Base-by-base conservation (phyloP, 2,329 filamentous ascomycete genomes). In the Curvularia sp. region DNA sequence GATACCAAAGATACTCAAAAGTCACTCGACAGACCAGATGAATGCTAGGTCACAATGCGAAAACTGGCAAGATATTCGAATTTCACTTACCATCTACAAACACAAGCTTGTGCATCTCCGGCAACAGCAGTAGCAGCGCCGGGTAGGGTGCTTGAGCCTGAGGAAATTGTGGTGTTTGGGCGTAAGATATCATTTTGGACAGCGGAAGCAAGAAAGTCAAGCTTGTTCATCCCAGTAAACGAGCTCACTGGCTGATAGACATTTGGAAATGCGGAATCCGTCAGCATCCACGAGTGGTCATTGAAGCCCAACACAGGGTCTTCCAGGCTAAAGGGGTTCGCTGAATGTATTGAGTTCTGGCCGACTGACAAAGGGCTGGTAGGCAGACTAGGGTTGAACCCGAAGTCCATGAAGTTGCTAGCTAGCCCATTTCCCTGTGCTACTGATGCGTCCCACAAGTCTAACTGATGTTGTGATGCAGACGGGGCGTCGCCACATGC, bases 81-180 rank as follows among this genome's bases (percentile, higher is more conserved):
- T n/a, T 23, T 8, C 28, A 60, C 61, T 38, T 59, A 66, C 73
- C 74, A 77, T 65, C 67, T 73, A 60, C 75, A 77, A 8, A 73
- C 45, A 45, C 62, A 69, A 6, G 61, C 45, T 23, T 69, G 49
- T 3, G 57, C 30, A 25, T 65, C 64, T 28, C 57, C 49, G 15
- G 43, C 42, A 28, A 48, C 32, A 27, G 57, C 43, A n/a, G 41
- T 49, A 27, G 52, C 38, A 25, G 55, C 47, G 18, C 49, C 48
- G 30, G 47, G 34, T 5, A 58, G 36, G 2, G 60, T 55, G 7
- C 41, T 50, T 7, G 59, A 58, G 7, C 59, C 60, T 1, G 59
- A 36, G 9, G 60, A 56, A 12, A 50, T 53, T 3, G 64, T 61
- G 19, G 52, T 60, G 12, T 36, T 57, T 19, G 67, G 61, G 28